Percentiles rank a stretch among this genome's conserved stretches.
Conservation (phyloP, 2,329 filamentous ascomycete genomes). For the Ophiostoma triangulosporum region DNA sequence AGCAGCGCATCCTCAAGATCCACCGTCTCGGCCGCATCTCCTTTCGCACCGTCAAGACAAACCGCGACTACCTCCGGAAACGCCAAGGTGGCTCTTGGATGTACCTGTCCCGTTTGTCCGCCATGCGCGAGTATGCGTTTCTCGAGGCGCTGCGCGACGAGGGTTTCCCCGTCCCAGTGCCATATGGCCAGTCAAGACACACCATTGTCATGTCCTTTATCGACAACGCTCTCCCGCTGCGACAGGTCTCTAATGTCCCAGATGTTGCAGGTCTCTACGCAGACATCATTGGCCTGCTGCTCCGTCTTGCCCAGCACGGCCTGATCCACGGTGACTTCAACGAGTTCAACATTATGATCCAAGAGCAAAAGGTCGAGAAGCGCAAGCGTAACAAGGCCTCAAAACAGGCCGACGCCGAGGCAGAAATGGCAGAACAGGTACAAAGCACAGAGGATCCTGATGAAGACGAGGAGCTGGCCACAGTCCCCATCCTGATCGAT, state of each 20-base stretch:
- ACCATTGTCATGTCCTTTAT: conserved; percentile 93
- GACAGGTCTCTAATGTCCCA: conserved; percentile 74
- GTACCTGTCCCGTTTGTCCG: conserved; percentile 89
- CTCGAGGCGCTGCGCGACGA: conserved; percentile 77
- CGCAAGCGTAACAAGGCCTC: background rate
- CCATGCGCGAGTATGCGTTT: conserved; percentile 88
- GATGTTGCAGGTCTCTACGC: conserved; percentile 77
- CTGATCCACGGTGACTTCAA: conserved; percentile 98
- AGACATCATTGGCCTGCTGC: conserved; percentile 78
- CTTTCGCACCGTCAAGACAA: conserved; percentile 90
- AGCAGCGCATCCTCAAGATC: conserved; percentile 81
- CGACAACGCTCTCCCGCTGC: conserved; percentile 82
- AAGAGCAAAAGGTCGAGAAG: conserved; percentile 36
- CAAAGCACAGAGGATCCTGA: conserved; percentile 23
- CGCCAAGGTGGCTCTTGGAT: conserved; percentile 73
- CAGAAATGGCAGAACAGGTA: conserved; percentile 41
- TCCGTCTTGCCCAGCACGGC: conserved; percentile 71
- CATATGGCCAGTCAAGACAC: conserved; percentile 79
- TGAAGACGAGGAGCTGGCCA: conserved; percentile 12
- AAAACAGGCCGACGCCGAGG: background rate
- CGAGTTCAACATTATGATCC: conserved; percentile 95
- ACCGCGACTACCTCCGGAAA: conserved; percentile 85
- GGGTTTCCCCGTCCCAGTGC: conserved; percentile 80
- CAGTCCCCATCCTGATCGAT: conserved; percentile 82
- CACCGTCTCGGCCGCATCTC: conserved; percentile 91